Base-by-base conservation (phyloP, 1,284 basidiomycete genomes). In the Moesziomyces sp. region DNA sequence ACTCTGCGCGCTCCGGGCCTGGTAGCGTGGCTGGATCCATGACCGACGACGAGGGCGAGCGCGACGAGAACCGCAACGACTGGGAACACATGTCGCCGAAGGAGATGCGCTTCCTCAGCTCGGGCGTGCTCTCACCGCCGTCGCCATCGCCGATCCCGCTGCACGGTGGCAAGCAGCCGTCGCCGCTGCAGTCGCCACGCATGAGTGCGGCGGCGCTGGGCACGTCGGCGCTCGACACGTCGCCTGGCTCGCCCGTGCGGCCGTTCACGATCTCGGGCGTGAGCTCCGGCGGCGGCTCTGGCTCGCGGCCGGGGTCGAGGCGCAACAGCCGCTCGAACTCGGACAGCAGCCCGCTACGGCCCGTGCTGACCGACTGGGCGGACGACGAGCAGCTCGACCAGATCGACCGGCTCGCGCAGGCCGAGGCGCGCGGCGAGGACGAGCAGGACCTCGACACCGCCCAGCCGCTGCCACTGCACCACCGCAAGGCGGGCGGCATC, bases 21-120 rank as follows among this genome's bases (percentile, higher is more conserved):
- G 23, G 40, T 11, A 23, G 28, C 40, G 48, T 24, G 0, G 19
- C 52, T 7, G 45, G 16, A 34, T 52, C 52, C 2, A 40, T 35
- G 23, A 66, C 52, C 4, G 69, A 64, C 16, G 66, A 48, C 26
- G 53, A 60, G 9, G 50, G 21, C n/a, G 54, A 56, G 26, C 48
- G 53, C 16, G 56, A 80, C 52, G 78, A 76, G 50, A 79, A 79
- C 26, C 61, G 69, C 23, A 79, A 75, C 46, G 72, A 76, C 28
- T 83, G 82, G 82, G 82, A 83, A 46, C 77, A 82, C 52, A 58
- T 83, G 38, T 76, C 72, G 28, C 82, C 82, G 11, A 76, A 77
- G 40, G 82, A 82, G 46, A 83, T 83, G 81, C 70, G 69, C 3
- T 69, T 72, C 44, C 69, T 83, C 5, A 52, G 72, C 1, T 68